A percentile compares a stretch with the other conserved stretches of the same genome.
These are phyloP conservation scores for Teratosphaeria zuluensis DNA, from an alignment of 2,329 filamentous ascomycete species.

Conservation along the genomic window DNA sequence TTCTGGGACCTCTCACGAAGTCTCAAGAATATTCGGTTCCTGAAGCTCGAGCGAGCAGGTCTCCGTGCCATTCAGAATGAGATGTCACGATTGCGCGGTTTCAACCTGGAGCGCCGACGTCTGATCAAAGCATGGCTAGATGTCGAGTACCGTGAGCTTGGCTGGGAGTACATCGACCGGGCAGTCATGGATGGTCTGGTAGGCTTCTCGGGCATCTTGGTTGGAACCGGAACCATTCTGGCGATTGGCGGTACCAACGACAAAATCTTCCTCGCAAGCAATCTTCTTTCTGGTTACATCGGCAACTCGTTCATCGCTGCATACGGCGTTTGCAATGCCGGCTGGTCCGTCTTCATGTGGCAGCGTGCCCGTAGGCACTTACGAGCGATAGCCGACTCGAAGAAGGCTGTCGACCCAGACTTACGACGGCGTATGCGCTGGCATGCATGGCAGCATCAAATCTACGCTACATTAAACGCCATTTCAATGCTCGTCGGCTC, in stretches of 20 bases:
- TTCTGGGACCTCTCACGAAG: slow-evolving; percentile 36
- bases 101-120: not conserved
- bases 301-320: slow-evolving; percentile 43
- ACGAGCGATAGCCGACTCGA: slow-evolving; percentile 4
- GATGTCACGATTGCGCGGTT: slow-evolving; percentile 19
- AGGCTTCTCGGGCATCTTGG: slow-evolving; percentile 41
- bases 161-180: slow-evolving; percentile 43
- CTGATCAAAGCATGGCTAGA: slow-evolving; percentile 27
- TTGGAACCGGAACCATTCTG: slow-evolving; percentile 44
- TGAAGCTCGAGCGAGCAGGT: slow-evolving; percentile 33
- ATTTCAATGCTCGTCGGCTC: slow-evolving; percentile 39
- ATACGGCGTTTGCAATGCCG: slow-evolving; percentile 40
- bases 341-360: slow-evolving; percentile 40
- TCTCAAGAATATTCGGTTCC: slow-evolving; percentile 37
- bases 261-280: slow-evolving; percentile 37
- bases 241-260: slow-evolving; percentile 42
- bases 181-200: slow-evolving; percentile 43
- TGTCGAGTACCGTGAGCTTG: slow-evolving; percentile 40
- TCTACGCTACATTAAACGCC: slow-evolving; percentile 38
- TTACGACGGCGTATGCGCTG: slow-evolving; percentile 16
- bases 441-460: slow-evolving; percentile 30
- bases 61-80: slow-evolving; percentile 17
- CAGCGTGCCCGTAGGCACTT: slow-evolving; percentile 32
- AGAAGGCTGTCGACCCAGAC: slow-evolving; percentile 9
- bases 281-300: slow-evolving; percentile 47